Evolutionary conservation across 495 filamentous ascomycete genomes (phyloP).

Genomic region (Tuber magnatum): DNA sequence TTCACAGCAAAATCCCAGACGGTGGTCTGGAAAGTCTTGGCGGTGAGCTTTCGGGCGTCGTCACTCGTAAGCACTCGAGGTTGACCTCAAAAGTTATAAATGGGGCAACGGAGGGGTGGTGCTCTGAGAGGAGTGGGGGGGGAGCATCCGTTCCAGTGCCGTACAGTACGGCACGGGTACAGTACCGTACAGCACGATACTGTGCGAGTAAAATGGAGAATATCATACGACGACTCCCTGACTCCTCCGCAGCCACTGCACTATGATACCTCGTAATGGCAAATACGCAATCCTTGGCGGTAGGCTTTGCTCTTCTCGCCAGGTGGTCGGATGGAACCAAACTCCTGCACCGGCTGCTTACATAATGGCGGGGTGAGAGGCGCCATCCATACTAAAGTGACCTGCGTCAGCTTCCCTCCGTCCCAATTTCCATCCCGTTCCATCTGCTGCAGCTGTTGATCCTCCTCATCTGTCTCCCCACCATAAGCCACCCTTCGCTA

Average conservation of each 20-base stretch:
- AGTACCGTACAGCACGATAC: neutral
- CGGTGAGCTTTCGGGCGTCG: neutral
- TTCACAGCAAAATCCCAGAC: neutral
- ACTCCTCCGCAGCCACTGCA: neutral
- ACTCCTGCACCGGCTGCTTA: conserved; percentile 12
- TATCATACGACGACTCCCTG: neutral
- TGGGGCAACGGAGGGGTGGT: neutral
- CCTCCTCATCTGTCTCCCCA: neutral
- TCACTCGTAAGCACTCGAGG: neutral
- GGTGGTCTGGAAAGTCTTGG: neutral
- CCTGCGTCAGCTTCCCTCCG: conserved; percentile 25
- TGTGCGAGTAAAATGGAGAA: neutral
- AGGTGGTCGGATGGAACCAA: neutral
- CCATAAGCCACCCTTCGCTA: neutral
- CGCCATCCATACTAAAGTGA: conserved; percentile 19
- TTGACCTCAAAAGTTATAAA: neutral
- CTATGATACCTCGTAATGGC: conserved; percentile 18
- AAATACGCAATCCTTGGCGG: neutral
- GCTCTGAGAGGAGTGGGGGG: neutral
- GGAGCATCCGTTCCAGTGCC: neutral
- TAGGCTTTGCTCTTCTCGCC: neutral
- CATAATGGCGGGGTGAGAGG: conserved; percentile 33
- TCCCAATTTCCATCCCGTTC: conserved; percentile 15
- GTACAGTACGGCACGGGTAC: neutral
- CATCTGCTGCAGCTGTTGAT: conserved; percentile 8